Percentiles rank a stretch among this genome's conserved stretches.
phyloP scores from a whole-genome alignment of 805 yeast genomes.

The Hanseniaspora osmophila region DNA sequence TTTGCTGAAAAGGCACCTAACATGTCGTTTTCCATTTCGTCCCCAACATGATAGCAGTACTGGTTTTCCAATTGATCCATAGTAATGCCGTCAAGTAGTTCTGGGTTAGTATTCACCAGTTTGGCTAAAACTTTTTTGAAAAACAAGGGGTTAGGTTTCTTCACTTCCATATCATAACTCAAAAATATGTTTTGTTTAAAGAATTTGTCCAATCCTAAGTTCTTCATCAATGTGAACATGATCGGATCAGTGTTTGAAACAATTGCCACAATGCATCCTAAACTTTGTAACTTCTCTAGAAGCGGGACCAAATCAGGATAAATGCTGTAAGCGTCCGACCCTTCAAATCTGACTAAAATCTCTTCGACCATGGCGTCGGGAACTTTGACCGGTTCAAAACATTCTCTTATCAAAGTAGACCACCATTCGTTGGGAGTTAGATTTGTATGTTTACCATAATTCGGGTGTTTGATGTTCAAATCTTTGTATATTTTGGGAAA shows the following conservation, averaged over 20 bases:
- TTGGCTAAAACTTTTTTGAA: constrained; percentile 28
- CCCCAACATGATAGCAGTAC: constrained; percentile 55
- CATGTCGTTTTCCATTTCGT: constrained; percentile 41
- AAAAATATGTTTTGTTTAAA: constrained; percentile 27
- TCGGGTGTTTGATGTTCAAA: constrained; percentile 33
- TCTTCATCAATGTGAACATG: constrained; percentile 31
- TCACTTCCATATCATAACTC: constrained; percentile 41
- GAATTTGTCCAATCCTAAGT: constrained; percentile 22
- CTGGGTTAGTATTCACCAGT: constrained; percentile 13
- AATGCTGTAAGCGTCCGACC: constrained; percentile 36
- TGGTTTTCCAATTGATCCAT: constrained; percentile 11
- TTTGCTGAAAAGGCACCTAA: constrained; percentile 40
- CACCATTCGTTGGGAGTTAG: constrained; percentile 40
- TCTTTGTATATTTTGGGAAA: constrained; percentile 25
- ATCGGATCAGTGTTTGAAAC: constrained; percentile 53
- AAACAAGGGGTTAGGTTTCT: constrained; percentile 39
- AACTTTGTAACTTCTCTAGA: constrained; percentile 21
- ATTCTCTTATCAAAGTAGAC: constrained; percentile 32
- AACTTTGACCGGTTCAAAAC: constrained; percentile 26
- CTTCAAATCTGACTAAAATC: constrained; percentile 35
- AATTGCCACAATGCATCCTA: constrained; percentile 28
- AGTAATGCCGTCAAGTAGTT: constrained; percentile 6
- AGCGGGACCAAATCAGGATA: constrained; percentile 41
- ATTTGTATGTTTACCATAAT: constrained; percentile 39
- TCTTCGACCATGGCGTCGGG: constrained; percentile 29